Base-by-base conservation (phyloP, 805 yeast genomes). In the Zygosaccharomyces siamensis region DNA sequence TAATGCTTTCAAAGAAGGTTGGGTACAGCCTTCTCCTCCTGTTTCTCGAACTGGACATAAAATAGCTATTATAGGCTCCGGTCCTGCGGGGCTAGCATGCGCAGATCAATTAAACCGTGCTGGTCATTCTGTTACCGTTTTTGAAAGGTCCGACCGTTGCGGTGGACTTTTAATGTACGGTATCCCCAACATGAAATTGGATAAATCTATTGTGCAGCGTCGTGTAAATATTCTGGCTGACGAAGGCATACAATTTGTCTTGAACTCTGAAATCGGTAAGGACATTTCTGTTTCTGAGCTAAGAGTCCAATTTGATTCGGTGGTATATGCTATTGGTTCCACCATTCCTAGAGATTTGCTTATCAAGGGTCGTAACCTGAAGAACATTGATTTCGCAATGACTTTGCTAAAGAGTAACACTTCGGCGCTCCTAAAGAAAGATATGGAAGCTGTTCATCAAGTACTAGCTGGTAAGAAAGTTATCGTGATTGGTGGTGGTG, bases 91-190 rank as follows among this genome's bases (percentile, higher is more conserved):
- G 65, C 76, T 92, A 66, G 95, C 99, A 37, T 81, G 90, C 67
- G 98, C 99, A 53, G 98, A 92, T 69, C 98, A 92, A 75, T 79
- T 92, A 68, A 92, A 92, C 78, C 85, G 83, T 65, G 97, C 98
- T 31, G 99, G 99, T 49, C 99, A 92, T 70, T 60, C 67, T 12
- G 97, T 93, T 45, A 87, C 90, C 31, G 93, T 92, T 42, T 92
- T 84, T 68, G 99, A 92, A 73, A 82, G 98, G 67, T 76, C 90
- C 45, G 97, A 93, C 72, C 81, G 97, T 69, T 86, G 92, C 43
- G 99, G 99, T 76, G 99, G 99, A 49, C 77, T 92, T 66, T 71
- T 92, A 73, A 93, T 93, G 98, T 92, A 92, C 70, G 99, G 99
- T 80, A 92, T 92, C 72, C 99, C 99, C 59, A 92, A 92, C 77